Base-by-base conservation (phyloP, 768 basidiomycete species). In the Leccinum sublutescens region DNA sequence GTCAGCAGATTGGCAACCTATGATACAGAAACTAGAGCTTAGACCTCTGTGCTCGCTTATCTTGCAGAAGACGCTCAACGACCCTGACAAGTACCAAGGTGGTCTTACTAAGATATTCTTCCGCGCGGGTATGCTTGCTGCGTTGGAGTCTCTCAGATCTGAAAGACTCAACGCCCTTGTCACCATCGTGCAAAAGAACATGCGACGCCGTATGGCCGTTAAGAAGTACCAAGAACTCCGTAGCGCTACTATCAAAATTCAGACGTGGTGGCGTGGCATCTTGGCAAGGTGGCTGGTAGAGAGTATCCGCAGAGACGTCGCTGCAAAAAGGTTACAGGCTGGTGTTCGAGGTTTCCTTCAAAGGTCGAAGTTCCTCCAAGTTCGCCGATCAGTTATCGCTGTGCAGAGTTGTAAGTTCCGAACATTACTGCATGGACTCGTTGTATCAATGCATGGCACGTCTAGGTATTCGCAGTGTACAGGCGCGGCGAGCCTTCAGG, bases 31-130 rank as follows among this genome's bases (percentile, higher is more conserved):
- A 33, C 77, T 93, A 71, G 89, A 95, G 65, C 82, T 96, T 56
- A 85, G 82, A 63, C 79, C 79, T 15, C 85, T 99, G 15, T 98
- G 95, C 73, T 83, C 86, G 5, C 79, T 85, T 36, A 95, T 99
- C 66, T 80, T 98, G 29, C 83, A 88, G 59, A 85, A 81, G 68
- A 95, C 93, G 0, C 91, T 98, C 70, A 88, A 88, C 38, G 97
- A 98, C 63, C 83, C 88, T 7, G 95, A 98, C 80, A 98, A 96
- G 80, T 97, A 95, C 75, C 97, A 99, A 76, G 87, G 88, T 68
- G 97, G 97, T 66, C 82, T 95, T 29, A 98, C 93, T 27, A 99
- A 99, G 77, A 98, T 99, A 65, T 99, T 99, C 79, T 98, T 99
- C 83, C 86, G 97, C 60, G 95, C 97, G 12, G 97, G 97, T 63